Percentiles rank a stretch among this genome's conserved stretches.
phyloP scores from a whole-genome alignment of 225 moss, liverwort and hornwort species.

The Marchantia polymorpha region DNA sequence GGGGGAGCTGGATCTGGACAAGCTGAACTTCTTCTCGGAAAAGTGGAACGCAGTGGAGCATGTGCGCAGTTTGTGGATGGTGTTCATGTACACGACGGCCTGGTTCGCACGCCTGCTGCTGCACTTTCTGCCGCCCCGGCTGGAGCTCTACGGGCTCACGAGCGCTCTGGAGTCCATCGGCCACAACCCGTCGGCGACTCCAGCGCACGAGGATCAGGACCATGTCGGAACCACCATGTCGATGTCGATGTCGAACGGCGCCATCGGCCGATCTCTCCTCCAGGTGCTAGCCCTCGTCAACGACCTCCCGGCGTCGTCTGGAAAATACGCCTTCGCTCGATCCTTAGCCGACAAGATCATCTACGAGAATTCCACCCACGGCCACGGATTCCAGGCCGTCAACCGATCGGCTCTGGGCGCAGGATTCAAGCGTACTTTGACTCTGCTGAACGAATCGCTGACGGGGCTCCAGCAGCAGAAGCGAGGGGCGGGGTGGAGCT shows the following conservation, averaged over 20 bases:
- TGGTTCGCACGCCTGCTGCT: slow-evolving; percentile 47
- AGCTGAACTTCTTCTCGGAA: slow-evolving; percentile 18
- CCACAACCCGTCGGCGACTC: background rate
- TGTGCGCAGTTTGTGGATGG: slow-evolving; percentile 32
- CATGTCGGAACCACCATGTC: slow-evolving; percentile 5
- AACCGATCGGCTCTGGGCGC: slow-evolving; percentile 56
- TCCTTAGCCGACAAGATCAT: slow-evolving; percentile 67
- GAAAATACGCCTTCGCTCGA: slow-evolving; percentile 65
- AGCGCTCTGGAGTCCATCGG: slow-evolving; percentile 14
- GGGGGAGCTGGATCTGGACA: slow-evolving; percentile 7
- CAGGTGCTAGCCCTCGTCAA: slow-evolving; percentile 72
- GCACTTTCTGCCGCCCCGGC: slow-evolving; percentile 44
- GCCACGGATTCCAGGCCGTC: slow-evolving; percentile 55
- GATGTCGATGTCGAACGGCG: slow-evolving; percentile 32
- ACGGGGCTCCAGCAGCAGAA: slow-evolving; percentile 34
- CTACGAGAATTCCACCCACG: slow-evolving; percentile 58
- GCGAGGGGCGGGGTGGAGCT: slow-evolving; percentile 23
- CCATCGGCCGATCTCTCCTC: slow-evolving; percentile 58
- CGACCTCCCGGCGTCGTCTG: slow-evolving; percentile 67
- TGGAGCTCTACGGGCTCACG: slow-evolving; percentile 41
- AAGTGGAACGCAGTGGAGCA: slow-evolving; percentile 42
- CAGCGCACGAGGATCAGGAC: slow-evolving; percentile 2
- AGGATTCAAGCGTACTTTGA: slow-evolving; percentile 67
- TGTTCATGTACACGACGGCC: slow-evolving; percentile 51
- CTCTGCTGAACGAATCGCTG: slow-evolving; percentile 54